Percentiles rank a stretch among this genome's conserved stretches.
phyloP scores from a whole-genome alignment of 202 grass and related monocot species.

The Digitaria exilis region DNA sequence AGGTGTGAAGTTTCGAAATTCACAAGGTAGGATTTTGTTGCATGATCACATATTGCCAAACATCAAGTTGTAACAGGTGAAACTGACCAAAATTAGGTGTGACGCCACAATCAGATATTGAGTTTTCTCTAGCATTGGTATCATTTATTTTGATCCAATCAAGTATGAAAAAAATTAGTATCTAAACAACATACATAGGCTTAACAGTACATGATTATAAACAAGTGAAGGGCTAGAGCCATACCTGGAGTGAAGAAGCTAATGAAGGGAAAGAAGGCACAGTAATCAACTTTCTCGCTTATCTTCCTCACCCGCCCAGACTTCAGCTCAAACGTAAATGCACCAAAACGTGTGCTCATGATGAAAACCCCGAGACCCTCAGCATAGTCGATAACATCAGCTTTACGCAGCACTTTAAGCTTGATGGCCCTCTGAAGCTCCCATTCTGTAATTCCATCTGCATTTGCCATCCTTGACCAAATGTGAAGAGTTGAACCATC shows the following conservation, averaged over 20 bases:
- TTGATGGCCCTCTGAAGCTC: background rate
- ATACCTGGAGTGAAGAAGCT: slow-evolving; percentile 18
- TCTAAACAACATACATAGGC: no score
- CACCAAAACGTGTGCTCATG: background rate
- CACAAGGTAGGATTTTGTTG: no score
- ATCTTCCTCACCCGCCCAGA: background rate
- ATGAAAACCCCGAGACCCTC: background rate
- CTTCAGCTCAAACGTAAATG: background rate
- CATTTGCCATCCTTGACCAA: background rate
- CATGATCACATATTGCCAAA: no score
- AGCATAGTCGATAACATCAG: background rate
- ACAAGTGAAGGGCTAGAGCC: background rate
- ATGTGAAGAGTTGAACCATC: background rate
- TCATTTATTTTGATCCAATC: no score
- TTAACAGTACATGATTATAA: background rate
- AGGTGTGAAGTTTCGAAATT: no score
- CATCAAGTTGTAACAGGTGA: no score
- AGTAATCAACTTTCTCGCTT: fast-evolving
- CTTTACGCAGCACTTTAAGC: background rate
- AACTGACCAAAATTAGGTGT: no score
- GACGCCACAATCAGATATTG: no score
- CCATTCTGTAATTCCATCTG: background rate
- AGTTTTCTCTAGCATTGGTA: background rate
- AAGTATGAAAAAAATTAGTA: no score
- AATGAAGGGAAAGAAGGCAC: background rate